Percentiles rank a stretch among this genome's conserved stretches.
phyloP scores from a whole-genome alignment of 352 stramenopile species.

The Phytophthora chlamydospora region DNA sequence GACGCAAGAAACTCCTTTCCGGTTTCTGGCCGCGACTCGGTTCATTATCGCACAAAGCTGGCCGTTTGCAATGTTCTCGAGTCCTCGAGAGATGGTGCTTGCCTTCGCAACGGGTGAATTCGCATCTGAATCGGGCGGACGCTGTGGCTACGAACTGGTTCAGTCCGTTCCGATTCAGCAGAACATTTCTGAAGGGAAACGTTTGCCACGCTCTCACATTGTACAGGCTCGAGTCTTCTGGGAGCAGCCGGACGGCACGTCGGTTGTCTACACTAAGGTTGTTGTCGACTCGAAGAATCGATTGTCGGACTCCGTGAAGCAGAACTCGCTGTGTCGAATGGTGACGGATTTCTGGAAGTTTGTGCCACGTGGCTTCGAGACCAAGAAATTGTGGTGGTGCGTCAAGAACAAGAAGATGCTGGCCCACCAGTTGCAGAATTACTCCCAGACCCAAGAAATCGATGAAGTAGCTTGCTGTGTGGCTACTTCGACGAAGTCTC shows the following conservation, averaged over 20 bases:
- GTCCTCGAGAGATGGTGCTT: slow-evolving; percentile 27
- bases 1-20: slow-evolving; percentile 9
- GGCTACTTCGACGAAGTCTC: neutral
- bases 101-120: slow-evolving; percentile 17
- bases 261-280: slow-evolving; percentile 32
- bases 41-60: slow-evolving; percentile 23
- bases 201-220: slow-evolving; percentile 16
- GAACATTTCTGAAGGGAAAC: neutral
- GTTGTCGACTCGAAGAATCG: slow-evolving; percentile 30
- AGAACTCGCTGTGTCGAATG: slow-evolving; percentile 21
- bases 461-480: slow-evolving; percentile 7
- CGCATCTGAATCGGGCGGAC: slow-evolving; percentile 8
- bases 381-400: slow-evolving; percentile 35
- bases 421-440: slow-evolving; percentile 12
- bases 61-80: slow-evolving; percentile 25
- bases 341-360: slow-evolving; percentile 29
- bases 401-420: slow-evolving; percentile 31
- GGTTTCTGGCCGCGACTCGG: slow-evolving; percentile 19
- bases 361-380: slow-evolving; percentile 28
- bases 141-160: slow-evolving; percentile 29
- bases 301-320: slow-evolving; percentile 24
- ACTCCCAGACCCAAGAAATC: neutral
- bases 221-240: slow-evolving; percentile 30
- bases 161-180: slow-evolving; percentile 24
- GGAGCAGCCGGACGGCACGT: slow-evolving; percentile 18